A percentile compares a stretch with the other conserved stretches of the same genome.
Evolutionary conservation across 768 basidiomycete species (phyloP).

Genomic region (Auricularia cornea): DNA sequence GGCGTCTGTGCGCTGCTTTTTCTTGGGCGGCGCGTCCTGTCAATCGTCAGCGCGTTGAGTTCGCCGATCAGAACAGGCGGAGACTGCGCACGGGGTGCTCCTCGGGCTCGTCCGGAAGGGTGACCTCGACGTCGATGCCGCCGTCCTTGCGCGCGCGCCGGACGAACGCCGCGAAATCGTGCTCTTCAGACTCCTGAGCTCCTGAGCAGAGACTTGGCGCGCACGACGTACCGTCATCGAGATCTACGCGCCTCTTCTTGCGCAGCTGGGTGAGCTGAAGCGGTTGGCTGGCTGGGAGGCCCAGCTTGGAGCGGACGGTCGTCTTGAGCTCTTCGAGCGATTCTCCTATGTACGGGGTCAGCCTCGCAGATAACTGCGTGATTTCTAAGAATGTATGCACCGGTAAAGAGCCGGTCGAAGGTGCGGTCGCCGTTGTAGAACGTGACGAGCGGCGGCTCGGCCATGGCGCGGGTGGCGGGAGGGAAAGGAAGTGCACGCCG

Average conservation of each 20-base stretch:
- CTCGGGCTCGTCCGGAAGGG: conserved; percentile 30
- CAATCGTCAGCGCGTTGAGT: background rate
- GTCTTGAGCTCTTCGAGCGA: conserved; percentile 50
- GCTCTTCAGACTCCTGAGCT: conserved; percentile 37
- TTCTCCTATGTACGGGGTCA: too few species aligned
- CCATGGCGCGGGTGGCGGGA: conserved; percentile 36
- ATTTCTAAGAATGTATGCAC: too few species aligned
- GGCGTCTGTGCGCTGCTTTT: conserved; percentile 22
- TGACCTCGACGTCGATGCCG: conserved; percentile 8
- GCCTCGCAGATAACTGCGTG: too few species aligned
- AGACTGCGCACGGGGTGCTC: conserved; percentile 15
- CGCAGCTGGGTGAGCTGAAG: conserved; percentile 44
- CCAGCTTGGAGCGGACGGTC: conserved; percentile 55
- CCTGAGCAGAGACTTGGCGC: background rate
- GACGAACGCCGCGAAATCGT: conserved; percentile 70
- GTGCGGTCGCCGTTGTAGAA: conserved; percentile 35
- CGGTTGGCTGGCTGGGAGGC: conserved; percentile 30
- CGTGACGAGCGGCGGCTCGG: conserved; percentile 33
- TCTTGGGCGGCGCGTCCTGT: conserved; percentile 4
- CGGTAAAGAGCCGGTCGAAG: conserved; percentile 50
- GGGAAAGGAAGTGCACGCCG: conserved; percentile 17
- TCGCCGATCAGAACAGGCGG: background rate
- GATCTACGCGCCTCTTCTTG: conserved; percentile 37
- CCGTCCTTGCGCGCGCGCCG: conserved; percentile 32
- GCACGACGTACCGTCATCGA: conserved; percentile 60